These are phyloP conservation scores for Antitrichia curtipendula DNA, from an alignment of 225 moss, liverwort and hornwort genomes.

Conservation along the genomic window DNA sequence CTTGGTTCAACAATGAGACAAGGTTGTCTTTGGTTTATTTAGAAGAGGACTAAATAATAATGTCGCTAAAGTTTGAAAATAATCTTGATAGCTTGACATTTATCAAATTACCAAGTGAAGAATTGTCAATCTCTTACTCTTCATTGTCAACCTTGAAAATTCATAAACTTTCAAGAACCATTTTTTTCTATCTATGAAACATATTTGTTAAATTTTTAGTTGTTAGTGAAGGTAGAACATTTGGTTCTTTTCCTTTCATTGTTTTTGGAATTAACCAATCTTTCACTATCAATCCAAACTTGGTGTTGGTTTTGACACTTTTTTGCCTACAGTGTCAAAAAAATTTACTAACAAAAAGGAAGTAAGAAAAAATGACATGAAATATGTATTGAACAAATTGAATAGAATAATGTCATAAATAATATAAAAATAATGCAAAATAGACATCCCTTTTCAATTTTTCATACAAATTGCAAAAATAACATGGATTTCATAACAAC, in stretches of 20 bases:
- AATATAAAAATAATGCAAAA: too few species aligned
- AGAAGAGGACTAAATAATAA: neutral
- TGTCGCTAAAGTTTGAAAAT: neutral
- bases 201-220: neutral
- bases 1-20: neutral
- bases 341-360: too few species aligned
- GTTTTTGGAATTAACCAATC: neutral
- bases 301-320: neutral
- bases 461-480: neutral
- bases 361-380: too few species aligned
- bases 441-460: too few species aligned
- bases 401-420: too few species aligned
- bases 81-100: neutral
- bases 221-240: neutral
- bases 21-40: neutral
- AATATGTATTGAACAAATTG: too few species aligned
- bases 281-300: neutral
- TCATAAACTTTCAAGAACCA: neutral
- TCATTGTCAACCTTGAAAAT: neutral
- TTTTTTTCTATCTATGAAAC: neutral
- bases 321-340: neutral
- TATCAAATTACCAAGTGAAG: neutral
- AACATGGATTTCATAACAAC: neutral
- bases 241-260: neutral
- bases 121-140: neutral